Evolutionary conservation across 2,329 filamentous ascomycete species (phyloP), one percentile per base, ranked within the genome.

Genomic region (Aspergillus flavus): DNA sequence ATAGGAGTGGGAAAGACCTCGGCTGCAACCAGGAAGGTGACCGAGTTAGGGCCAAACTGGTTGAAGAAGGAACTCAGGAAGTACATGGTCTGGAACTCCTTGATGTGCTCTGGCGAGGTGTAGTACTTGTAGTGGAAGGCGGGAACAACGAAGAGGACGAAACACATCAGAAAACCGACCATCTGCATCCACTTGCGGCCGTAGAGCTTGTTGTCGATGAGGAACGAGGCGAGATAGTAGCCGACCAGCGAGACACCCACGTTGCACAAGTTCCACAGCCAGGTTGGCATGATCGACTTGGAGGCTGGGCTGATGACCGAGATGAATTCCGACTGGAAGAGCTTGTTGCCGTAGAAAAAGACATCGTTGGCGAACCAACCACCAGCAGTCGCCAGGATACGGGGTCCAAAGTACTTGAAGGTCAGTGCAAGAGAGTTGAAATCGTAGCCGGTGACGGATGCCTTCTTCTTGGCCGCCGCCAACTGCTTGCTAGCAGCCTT

Each of bases 261-360:
- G 81, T 98, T 98, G 84, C 93, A 85, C 76, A 98, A 80, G 81
- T 95, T 97, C 90, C 93, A 98, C 54, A 92, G 84, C 94, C 94
- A 98, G 64, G 86, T 89, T 39, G 89, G 89, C 87, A 97, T 91
- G 76, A 97, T 87, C 9, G 91, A 93, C 41, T 83, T 80, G 67
- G 87, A 86, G 68, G 85, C 80, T 59, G 88, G 85, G 60, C 89
- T 91, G 69, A 97, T 89, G 74, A 95, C 91, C 36, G 82, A 83
- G 80, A 97, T 97, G 81, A 97, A 97, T 76, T 94, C 87, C 66
- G 86, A 87, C 81, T 97, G 94, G 86, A 97, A 97, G 59, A 97
- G 89, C 86, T 97, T 97, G 89, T 97, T 97, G 71, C 94, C 94
- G 83, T 98, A 98, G 84, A 98, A 98, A 86, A 98, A 97, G 69